Base-by-base conservation (phyloP, 2,329 filamentous ascomycete species). In the Colletotrichum trifolii region DNA sequence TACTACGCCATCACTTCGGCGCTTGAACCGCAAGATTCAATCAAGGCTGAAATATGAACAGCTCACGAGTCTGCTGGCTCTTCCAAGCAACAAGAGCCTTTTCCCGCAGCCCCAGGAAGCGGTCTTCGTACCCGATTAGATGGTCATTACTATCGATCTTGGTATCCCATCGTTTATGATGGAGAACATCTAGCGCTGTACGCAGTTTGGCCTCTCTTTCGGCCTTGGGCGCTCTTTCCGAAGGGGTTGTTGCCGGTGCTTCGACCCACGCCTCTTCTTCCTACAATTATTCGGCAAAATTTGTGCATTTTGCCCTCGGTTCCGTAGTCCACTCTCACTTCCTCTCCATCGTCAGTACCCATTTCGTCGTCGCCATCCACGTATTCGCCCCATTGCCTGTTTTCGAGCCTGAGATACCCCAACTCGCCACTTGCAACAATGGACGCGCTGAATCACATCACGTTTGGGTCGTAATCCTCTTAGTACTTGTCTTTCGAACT, bases 41-140 rank as follows among this genome's bases (percentile, higher is more conserved):
- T 13, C 87, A 80, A 70, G 89, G 87, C 74, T 89, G 85, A 7
- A 88, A 88, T 60, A 90, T 89, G 70, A 89, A 90, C 73, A 90
- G 87, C 64, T 89, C 86, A 68, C 89, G 84, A 38, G 87, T 89
- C 74, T 86, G 83, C 70, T 89, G 87, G 13, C 77, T 79, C 77
- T 86, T 88, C 87, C 87, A 90, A 36, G 79, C 76, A 55, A 82
- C 82, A 6, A 89, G 74, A 2, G 79, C 72, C 67, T 83, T 84
- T 73, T 89, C 87, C 68, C 79, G 80, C 2, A 81, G 78, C 1
- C 85, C 86, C 4, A 79, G 65, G 70, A 89, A 89, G 13, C 87
- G 80, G 72, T 90, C 87, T 69, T 87, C 83, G 69, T 89, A 90
- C 2, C 86, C 87, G 53, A 90, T 80, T 6, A 89, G 67, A 68